Base-by-base conservation (phyloP, 2,329 filamentous ascomycete genomes). In the Sarocladium brachiariae region DNA sequence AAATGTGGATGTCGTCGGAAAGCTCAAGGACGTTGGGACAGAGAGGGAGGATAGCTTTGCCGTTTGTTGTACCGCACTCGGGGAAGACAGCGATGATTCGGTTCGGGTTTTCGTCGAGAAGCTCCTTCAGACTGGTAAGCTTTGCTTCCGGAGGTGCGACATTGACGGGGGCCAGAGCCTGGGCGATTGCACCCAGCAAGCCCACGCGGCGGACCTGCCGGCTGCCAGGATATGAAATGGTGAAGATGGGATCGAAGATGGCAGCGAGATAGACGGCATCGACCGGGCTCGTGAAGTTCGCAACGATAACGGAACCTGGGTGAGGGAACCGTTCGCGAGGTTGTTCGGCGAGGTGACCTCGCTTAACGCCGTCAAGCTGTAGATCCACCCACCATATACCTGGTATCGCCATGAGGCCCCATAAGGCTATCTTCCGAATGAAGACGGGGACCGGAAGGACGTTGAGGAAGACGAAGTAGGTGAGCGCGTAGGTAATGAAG, bases 321-420 rank as follows among this genome's bases (percentile, higher is more conserved):
- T 86, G 81, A 1, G 93, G 93, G 16, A 97, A 81, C 35, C 89
- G 82, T 53, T 83, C 75, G 51, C 77, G 72, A 34, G 86, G 83
- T 59, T 90, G 84, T 61, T 86, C 84, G 43, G 86, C 84, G 27
- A 95, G 75, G 23, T 86, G 91, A 71, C 93, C 93, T 70, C 90
- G 88, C 70, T 89, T 91, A 50, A 99, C 93, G 52, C 92, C 92
- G 65, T 99, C 93, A 57, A 99, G 89, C 67, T 96, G 92, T n/a
- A 99, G 74, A 68, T 99, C 93, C 51, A 96, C 85, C 92, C 92
- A 97, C 90, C 91, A 97, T 52, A 99, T 88, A 24, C 93, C 92
- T 0, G 91, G 89, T 53, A 95, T 86, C 33, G 83, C 86, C 58
- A 99, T 80, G 57, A 97, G 80, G 54, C 83, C 79, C 92, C 93